Evolutionary conservation across 805 yeast species (phyloP).

Genomic region (Hanseniaspora osmophila): DNA sequence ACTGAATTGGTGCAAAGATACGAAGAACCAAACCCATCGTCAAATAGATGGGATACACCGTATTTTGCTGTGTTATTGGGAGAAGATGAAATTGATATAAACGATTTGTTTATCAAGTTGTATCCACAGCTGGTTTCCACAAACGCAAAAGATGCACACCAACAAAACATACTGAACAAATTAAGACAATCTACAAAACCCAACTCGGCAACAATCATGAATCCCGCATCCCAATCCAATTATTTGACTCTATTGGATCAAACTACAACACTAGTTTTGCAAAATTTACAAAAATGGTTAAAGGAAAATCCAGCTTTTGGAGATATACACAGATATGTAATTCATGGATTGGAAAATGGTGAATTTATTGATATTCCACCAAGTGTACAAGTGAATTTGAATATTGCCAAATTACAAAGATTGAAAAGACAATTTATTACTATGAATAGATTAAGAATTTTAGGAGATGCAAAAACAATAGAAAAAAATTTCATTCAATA

Average conservation of each 20-base stretch:
- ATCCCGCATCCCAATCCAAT: conserved; percentile 64
- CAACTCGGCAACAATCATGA: conserved; percentile 70
- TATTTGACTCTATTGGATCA: conserved; percentile 24
- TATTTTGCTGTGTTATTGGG: conserved; percentile 46
- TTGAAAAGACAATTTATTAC: conserved; percentile 71
- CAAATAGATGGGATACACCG: conserved; percentile 87
- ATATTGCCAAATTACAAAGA: conserved; percentile 54
- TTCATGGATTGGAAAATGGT: conserved; percentile 13
- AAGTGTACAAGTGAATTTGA: conserved; percentile 42
- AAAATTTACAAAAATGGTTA: conserved; percentile 50
- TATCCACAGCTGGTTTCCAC: conserved; percentile 20
- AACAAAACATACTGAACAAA: conserved; percentile 26
- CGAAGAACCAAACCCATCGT: conserved; percentile 78
- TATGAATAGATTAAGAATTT: conserved; percentile 63
- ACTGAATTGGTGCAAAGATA: conserved; percentile 66
- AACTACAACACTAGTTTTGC: conserved; percentile 13
- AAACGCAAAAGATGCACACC: conserved; percentile 4
- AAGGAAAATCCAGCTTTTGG: conserved; percentile 34
- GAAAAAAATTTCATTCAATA: conserved; percentile 65
- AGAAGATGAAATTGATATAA: conserved; percentile 31
- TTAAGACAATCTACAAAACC: conserved; percentile 42
- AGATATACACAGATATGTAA: conserved; percentile 16
- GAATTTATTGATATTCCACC: conserved; percentile 26
- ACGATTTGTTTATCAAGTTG: conserved; percentile 51
- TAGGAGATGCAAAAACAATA: conserved; percentile 51